Evolutionary conservation across 495 filamentous ascomycete genomes (phyloP), one percentile per base, ranked within the genome.

Genomic region (Umbilicaria muhlenbergii): DNA sequence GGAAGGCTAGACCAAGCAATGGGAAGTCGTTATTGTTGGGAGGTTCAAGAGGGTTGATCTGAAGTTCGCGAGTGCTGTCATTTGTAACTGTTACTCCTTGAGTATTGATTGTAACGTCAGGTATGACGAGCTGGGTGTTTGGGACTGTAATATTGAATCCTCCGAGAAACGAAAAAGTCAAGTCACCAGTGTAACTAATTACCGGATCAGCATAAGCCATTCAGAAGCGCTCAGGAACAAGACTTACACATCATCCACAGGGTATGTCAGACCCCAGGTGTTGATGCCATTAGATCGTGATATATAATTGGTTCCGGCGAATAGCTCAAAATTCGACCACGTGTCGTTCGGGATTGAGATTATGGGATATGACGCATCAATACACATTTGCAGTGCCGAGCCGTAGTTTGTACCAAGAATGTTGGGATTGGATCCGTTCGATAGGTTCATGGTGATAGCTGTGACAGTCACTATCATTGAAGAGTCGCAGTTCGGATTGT

Each of bases 61-160:
- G 44, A 14, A 63, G 39, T 36, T 58, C 51, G 18, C 42, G 33
- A 5, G 15, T 41, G 5, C 34, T 43, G 8, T 36, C 41, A 31
- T 61, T 57, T 2, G 45, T 37, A 19, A 54, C 37, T 2, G 53
- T 47, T 3, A 38, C 43, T 31, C 63, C 61, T n/a, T 58, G 43
- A 0, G 31, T 34, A 32, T 52, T 47, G 39, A 57, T 48, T 5
- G 48, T 45, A 19, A 50, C 47, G 32, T 54, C 48, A 1, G 65
- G 64, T 2, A 56, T 45, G 12, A 66, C 49, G 13, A 64, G 55
- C 40, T 65, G 61, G 32, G 50, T 56, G 46, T 65, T 68, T 1
- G 51, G 51, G 11, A 62, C 47, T 32, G 38, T 50, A 17, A 56
- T 49, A 7, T 45, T 32, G 11, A 56, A 41, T 5, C 42, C 42